These are phyloP conservation scores for Cladophialophora chaetospira DNA, from an alignment of 2,329 filamentous ascomycete species.

Conservation along the genomic window DNA sequence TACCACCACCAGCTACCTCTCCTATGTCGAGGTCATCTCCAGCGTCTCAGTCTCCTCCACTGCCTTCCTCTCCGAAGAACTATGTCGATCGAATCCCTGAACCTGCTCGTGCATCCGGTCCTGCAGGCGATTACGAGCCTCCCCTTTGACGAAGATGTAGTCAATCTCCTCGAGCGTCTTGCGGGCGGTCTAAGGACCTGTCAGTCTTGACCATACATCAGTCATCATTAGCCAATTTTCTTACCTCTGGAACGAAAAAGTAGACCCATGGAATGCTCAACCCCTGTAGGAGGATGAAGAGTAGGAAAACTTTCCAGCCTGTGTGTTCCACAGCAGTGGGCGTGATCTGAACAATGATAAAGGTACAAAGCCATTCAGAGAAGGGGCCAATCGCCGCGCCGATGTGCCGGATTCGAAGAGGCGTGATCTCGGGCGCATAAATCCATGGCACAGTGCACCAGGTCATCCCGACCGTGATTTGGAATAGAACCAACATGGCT, in stretches of 20 bases:
- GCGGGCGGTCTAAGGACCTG: slow-evolving; percentile 33
- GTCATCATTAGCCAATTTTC: slow-evolving; percentile 35
- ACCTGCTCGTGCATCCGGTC: slow-evolving; percentile 6
- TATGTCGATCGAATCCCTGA: neutral
- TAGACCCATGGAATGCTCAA: slow-evolving; percentile 15
- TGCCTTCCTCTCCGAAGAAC: too few relatives aligned
- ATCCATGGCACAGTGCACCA: slow-evolving; percentile 37
- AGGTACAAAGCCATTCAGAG: slow-evolving; percentile 40
- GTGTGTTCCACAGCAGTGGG: slow-evolving; percentile 37
- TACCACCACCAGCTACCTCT: too few relatives aligned
- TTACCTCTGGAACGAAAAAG: slow-evolving; percentile 22
- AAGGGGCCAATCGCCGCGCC: slow-evolving; percentile 38
- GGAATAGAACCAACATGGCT: slow-evolving; percentile 38
- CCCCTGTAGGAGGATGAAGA: slow-evolving; percentile 35
- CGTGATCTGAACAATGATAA: slow-evolving; percentile 40
- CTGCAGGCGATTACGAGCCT: slow-evolving; percentile 7
- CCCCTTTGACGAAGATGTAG: slow-evolving; percentile 24
- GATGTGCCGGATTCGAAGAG: slow-evolving; percentile 39
- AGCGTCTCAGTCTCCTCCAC: too few relatives aligned
- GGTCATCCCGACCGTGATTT: slow-evolving; percentile 36
- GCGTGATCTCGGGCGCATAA: slow-evolving; percentile 40
- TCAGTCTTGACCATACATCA: slow-evolving; percentile 28
- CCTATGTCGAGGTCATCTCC: too few relatives aligned
- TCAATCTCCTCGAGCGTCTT: slow-evolving; percentile 37
- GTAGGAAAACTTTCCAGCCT: slow-evolving; percentile 40